Percentiles rank a stretch among this genome's conserved stretches.
These are phyloP conservation scores for Juglanconis sp. DNA, from an alignment of 2,329 filamentous ascomycete species.

Conservation along the genomic window DNA sequence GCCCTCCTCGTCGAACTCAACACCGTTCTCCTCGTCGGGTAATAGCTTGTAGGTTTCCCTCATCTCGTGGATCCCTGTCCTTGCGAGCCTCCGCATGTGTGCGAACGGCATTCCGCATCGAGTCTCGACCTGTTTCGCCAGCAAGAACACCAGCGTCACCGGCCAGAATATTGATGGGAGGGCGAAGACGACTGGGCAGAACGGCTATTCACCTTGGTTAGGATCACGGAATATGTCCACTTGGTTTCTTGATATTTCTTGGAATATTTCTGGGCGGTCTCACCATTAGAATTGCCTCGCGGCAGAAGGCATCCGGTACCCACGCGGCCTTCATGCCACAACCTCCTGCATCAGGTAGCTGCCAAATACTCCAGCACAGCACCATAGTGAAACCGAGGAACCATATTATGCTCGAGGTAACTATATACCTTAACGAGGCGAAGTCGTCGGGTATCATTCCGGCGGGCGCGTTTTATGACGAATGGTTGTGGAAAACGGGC, in stretches of 20 bases:
- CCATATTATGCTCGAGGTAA: not conserved
- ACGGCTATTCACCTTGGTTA: not conserved
- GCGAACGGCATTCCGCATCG: not conserved
- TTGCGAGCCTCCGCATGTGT: not conserved
- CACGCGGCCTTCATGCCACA: slow-evolving; percentile 1
- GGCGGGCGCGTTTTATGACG: not conserved
- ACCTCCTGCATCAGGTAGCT: slow-evolving; percentile 1
- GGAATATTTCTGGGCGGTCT: not conserved
- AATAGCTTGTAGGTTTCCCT: not conserved
- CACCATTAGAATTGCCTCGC: slow-evolving; percentile 1
- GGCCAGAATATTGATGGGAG: slow-evolving; percentile 14
- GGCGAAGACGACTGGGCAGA: slow-evolving; percentile 12
- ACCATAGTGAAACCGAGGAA: slow-evolving; percentile 5
- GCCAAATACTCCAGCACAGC: slow-evolving; percentile 7
- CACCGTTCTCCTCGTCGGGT: slow-evolving; percentile 5
- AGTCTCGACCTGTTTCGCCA: not conserved
- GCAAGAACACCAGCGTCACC: not conserved
- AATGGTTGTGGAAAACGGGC: not conserved
- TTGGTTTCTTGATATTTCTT: not conserved
- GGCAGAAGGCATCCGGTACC: not conserved
- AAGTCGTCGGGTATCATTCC: not conserved
- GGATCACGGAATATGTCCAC: not conserved
- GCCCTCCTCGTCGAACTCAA: not conserved
- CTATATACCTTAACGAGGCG: not conserved
- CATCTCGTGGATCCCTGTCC: not conserved